phyloP scores from a whole-genome alignment of 441 rosid genomes.

The Corymbia calophylla region DNA sequence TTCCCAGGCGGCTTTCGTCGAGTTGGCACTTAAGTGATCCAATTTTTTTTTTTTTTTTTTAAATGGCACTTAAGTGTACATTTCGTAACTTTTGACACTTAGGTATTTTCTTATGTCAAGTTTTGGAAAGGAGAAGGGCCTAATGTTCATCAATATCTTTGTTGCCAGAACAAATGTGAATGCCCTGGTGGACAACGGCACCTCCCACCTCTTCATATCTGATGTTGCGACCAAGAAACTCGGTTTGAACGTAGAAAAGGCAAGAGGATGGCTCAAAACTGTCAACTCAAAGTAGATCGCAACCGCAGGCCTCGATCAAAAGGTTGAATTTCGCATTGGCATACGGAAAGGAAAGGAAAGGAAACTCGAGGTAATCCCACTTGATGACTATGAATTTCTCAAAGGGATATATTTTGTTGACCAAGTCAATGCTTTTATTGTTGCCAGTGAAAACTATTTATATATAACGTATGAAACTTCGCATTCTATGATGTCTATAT shows the following conservation, averaged over 20 bases:
- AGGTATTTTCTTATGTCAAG: too few relatives aligned
- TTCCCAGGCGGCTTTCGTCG: too few relatives aligned
- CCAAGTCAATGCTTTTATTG: too few relatives aligned
- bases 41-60: too few relatives aligned
- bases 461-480: too few relatives aligned
- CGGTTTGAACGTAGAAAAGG: neutral
- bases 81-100: too few relatives aligned
- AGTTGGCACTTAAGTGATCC: too few relatives aligned
- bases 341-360: neutral
- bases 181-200: neutral
- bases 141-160: neutral
- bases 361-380: neutral
- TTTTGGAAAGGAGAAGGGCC: neutral
- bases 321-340: too few relatives aligned
- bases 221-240: neutral
- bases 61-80: too few relatives aligned
- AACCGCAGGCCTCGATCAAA: too few relatives aligned
- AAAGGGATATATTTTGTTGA: neutral
- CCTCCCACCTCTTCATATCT: neutral
- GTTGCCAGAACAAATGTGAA: neutral
- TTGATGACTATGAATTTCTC: neutral
- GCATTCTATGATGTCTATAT: too few relatives aligned
- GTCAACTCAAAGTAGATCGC: neutral
- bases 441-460: too few relatives aligned
- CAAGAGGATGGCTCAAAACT: neutral